phyloP scores from a whole-genome alignment of 139 green algal genomes.

The Yamagishiella unicocca region DNA sequence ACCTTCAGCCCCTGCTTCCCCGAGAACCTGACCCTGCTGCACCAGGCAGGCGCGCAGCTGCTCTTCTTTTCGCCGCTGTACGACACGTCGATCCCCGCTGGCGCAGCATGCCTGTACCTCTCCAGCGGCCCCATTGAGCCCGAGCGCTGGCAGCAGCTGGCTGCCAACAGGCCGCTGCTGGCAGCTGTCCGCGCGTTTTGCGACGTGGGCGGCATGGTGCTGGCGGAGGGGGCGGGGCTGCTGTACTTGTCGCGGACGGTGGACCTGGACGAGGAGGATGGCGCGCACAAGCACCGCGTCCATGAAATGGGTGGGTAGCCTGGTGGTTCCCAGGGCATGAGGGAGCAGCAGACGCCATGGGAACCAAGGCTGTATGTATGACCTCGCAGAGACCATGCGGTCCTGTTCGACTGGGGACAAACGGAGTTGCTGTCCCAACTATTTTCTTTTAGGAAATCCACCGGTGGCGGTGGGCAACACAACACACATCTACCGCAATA shows the following conservation, averaged over 20 bases:
- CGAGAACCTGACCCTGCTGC: conserved; percentile 74
- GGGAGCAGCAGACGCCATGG: too few species aligned
- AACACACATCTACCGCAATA: too few species aligned
- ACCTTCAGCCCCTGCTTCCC: conserved; percentile 38
- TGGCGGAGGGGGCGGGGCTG: conserved; percentile 92
- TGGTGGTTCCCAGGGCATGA: too few species aligned
- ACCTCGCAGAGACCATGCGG: too few species aligned
- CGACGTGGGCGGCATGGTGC: conserved; percentile 86
- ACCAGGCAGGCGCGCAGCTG: conserved; percentile 82
- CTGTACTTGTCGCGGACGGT: conserved; percentile 83
- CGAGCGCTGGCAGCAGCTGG: conserved; percentile 66
- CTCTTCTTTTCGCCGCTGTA: conserved; percentile 92
- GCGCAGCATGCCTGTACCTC: conserved; percentile 88
- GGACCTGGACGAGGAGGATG: conserved; percentile 40
- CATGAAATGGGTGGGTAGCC: conserved; percentile 57
- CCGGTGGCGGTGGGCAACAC: too few species aligned
- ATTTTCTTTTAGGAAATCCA: too few species aligned
- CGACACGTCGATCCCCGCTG: conserved; percentile 81
- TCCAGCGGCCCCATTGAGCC: conserved; percentile 63
- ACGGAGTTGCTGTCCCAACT: background rate
- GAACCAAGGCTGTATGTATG: too few species aligned
- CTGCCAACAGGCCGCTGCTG: conserved; percentile 76
- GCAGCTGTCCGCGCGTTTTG: conserved; percentile 84
- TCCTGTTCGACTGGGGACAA: too few species aligned
- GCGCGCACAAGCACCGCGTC: conserved; percentile 5